Percentiles rank a stretch among this genome's conserved stretches.
These are phyloP conservation scores for Mycena floridula DNA, from an alignment of 768 basidiomycete genomes.

Conservation along the genomic window DNA sequence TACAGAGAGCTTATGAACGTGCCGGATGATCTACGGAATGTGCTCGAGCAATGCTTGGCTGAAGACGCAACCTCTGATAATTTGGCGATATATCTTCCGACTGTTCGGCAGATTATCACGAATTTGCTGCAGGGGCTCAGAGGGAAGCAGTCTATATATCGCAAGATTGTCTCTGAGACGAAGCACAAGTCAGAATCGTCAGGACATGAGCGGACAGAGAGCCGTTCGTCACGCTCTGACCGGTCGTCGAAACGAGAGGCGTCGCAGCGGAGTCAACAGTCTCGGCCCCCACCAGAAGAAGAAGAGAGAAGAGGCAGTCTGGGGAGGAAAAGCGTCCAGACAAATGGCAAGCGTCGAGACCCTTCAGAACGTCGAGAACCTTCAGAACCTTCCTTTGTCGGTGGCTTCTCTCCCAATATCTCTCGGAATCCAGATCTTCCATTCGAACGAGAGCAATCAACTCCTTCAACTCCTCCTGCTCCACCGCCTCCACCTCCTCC, in stretches of 20 bases:
- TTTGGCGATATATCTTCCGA: conserved; percentile 84
- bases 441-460: conserved; percentile 3
- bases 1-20: conserved; percentile 80
- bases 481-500: conserved; percentile 9
- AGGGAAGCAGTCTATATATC: conserved; percentile 83
- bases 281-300: conserved; percentile 36
- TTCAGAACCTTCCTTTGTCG: conserved; percentile 40
- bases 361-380: conserved; percentile 16
- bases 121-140: conserved; percentile 91
- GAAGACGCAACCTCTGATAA: conserved; percentile 85
- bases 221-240: conserved; percentile 48
- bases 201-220: conserved; percentile 48
- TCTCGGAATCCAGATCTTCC: conserved; percentile 3
- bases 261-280: conserved; percentile 43
- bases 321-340: conserved; percentile 34
- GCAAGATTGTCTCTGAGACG: conserved; percentile 63
- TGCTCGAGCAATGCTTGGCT: conserved; percentile 86
- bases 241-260: conserved; percentile 37
- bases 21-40: conserved; percentile 81
- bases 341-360: conserved; percentile 32
- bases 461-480: conserved; percentile 8
- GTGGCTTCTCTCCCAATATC: conserved; percentile 36
- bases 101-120: conserved; percentile 89
- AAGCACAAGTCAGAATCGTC: conserved; percentile 44
- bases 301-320: conserved; percentile 31